Evolutionary conservation across 1,139 yeast genomes (phyloP).

Genomic region (Arxiozyma slooffiae): DNA sequence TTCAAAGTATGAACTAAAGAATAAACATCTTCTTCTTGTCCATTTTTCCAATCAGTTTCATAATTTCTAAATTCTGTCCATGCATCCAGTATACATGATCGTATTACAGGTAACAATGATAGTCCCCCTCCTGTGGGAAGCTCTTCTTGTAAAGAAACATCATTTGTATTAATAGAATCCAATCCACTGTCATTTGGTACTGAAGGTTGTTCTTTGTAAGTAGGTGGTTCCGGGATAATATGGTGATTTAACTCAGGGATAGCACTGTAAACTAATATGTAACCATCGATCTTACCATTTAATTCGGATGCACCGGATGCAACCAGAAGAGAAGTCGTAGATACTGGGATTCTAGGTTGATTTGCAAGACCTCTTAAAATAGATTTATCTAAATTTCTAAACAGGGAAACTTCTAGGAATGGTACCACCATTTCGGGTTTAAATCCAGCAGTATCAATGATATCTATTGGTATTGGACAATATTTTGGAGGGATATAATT

Average conservation of each 20-base stretch:
- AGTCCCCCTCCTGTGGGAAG: slow-evolving; percentile 34
- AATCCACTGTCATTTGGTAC: slow-evolving; percentile 15
- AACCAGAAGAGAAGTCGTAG: slow-evolving; percentile 57
- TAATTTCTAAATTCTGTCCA: slow-evolving; percentile 59
- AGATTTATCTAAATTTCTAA: slow-evolving; percentile 49
- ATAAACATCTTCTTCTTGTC: slow-evolving; percentile 57
- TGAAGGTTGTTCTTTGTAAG: slow-evolving; percentile 25
- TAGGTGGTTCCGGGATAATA: slow-evolving; percentile 37
- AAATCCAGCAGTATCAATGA: slow-evolving; percentile 66
- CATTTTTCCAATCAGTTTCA: slow-evolving; percentile 46
- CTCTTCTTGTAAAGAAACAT: slow-evolving; percentile 5
- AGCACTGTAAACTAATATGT: slow-evolving; percentile 57
- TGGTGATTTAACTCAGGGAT: slow-evolving; percentile 41
- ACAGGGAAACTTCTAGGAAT: slow-evolving; percentile 59
- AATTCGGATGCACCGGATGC: slow-evolving; percentile 73
- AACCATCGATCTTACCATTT: slow-evolving; percentile 66
- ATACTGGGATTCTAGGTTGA: slow-evolving; percentile 54
- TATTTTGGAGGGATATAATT: slow-evolving; percentile 38
- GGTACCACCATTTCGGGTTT: slow-evolving; percentile 59
- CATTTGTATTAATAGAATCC: neutral
- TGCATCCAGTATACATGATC: slow-evolving; percentile 54
- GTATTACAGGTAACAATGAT: slow-evolving; percentile 39
- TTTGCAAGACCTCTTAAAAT: slow-evolving; percentile 53
- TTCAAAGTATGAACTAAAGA: slow-evolving; percentile 49
- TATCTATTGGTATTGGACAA: slow-evolving; percentile 53